These are phyloP conservation scores for Clitoria ternatea DNA, from an alignment of 306 rosid species.

Conservation along the genomic window DNA sequence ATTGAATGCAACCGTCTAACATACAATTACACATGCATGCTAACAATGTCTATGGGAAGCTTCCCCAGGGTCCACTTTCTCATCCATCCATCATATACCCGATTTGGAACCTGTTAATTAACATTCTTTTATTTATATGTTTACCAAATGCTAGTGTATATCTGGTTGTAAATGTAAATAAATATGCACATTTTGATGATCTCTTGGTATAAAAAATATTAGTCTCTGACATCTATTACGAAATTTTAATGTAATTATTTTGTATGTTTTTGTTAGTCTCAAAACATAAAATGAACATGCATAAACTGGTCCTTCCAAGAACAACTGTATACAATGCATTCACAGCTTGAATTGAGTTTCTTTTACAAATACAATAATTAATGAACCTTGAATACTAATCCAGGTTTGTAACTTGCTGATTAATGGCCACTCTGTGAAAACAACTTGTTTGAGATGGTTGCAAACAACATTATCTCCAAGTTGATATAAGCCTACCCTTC, in stretches of 20 bases:
- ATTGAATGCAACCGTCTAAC: constrained; percentile 7
- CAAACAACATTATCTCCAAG: constrained; percentile 36
- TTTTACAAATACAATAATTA: background rate
- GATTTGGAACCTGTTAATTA: too few species aligned
- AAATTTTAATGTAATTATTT: too few species aligned
- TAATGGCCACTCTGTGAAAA: background rate
- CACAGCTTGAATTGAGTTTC: background rate
- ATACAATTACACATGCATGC: background rate
- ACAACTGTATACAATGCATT: constrained; percentile 22
- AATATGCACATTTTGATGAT: too few species aligned
- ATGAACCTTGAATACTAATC: constrained; percentile 26
- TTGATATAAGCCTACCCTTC: constrained; percentile 31
- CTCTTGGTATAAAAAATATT: too few species aligned
- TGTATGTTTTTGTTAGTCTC: too few species aligned
- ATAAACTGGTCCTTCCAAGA: too few species aligned
- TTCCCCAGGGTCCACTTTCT: background rate
- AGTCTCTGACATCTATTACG: too few species aligned
- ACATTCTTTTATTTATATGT: too few species aligned
- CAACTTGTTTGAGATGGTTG: constrained; percentile 15
- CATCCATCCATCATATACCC: background rate
- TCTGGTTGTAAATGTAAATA: too few species aligned
- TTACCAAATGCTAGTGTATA: too few species aligned
- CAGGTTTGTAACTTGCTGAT: constrained; percentile 27
- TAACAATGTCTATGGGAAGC: background rate
- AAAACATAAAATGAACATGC: too few species aligned